Evolutionary conservation across 257 asterid species (phyloP).

Genomic region (Thymus quinquecostatus): DNA sequence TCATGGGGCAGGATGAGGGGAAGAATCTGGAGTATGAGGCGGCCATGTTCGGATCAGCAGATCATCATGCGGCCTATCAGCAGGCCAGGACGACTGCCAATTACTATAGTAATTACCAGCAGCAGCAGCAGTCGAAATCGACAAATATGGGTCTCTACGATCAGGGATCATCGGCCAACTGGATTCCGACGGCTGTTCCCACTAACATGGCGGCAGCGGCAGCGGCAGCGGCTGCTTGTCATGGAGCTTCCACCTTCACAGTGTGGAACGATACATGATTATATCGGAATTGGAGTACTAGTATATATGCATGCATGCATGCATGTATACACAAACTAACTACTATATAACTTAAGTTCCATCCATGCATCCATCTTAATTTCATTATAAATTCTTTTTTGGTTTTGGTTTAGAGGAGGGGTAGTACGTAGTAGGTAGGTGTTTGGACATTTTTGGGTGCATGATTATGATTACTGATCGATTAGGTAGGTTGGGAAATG

Average conservation of each 20-base stretch:
- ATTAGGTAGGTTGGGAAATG: too few relatives aligned
- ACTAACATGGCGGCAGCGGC: conserved; percentile 45
- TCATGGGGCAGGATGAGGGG: conserved; percentile 21
- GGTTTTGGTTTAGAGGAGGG: too few relatives aligned
- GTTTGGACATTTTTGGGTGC: too few relatives aligned
- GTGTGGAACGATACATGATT: conserved; percentile 63
- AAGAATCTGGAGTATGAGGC: conserved; percentile 32
- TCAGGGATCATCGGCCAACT: conserved; percentile 22
- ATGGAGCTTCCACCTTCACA: conserved; percentile 37
- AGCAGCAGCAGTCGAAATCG: too few relatives aligned
- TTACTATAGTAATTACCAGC: conserved; percentile 31
- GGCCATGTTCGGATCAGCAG: conserved; percentile 29
- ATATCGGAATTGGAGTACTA: too few relatives aligned
- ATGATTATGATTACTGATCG: too few relatives aligned
- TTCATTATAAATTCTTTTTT: too few relatives aligned
- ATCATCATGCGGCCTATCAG: conserved; percentile 20
- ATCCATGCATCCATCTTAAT: too few relatives aligned
- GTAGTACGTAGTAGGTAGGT: too few relatives aligned
- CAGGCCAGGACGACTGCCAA: conserved; percentile 31
- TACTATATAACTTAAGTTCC: too few relatives aligned
- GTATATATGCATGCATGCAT: too few relatives aligned
- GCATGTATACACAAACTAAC: too few relatives aligned
- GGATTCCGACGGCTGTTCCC: conserved; percentile 50
- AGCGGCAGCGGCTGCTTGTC: conserved; percentile 29
- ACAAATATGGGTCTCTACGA: neutral